Conservation (phyloP, 1,284 basidiomycete genomes). For the Phylloporus sp. region DNA sequence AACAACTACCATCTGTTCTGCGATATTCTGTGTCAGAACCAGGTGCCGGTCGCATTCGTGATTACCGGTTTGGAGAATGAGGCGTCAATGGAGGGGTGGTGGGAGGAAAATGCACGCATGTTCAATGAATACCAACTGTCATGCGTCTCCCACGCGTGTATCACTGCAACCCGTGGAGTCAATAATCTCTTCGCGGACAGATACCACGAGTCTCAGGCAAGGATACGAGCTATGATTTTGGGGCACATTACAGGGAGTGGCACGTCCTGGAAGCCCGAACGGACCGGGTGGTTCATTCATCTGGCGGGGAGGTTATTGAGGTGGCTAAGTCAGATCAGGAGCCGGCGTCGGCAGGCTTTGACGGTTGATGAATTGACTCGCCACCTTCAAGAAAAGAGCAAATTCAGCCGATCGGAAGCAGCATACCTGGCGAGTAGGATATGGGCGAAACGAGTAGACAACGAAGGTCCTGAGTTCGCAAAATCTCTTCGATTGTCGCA, state of each 20-base stretch:
- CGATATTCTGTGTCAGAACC: slow-evolving; percentile 40
- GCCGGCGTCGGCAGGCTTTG: slow-evolving; percentile 20
- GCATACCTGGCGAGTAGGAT: slow-evolving; percentile 32
- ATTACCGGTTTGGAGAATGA: slow-evolving; percentile 47
- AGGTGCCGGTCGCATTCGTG: slow-evolving; percentile 45
- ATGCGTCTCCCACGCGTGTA: slow-evolving; percentile 34
- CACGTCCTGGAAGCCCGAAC: slow-evolving; percentile 36
- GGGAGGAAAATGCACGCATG: slow-evolving; percentile 18
- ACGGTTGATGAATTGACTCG: slow-evolving; percentile 29
- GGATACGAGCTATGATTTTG: slow-evolving; percentile 31
- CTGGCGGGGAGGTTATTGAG: slow-evolving; percentile 29
- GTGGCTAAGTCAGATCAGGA: slow-evolving; percentile 28
- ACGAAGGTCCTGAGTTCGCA: slow-evolving; percentile 31
- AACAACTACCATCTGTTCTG: slow-evolving; percentile 46
- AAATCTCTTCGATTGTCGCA: slow-evolving; percentile 33
- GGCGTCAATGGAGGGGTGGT: slow-evolving; percentile 34
- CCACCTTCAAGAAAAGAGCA: slow-evolving; percentile 34
- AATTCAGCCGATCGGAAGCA: slow-evolving; percentile 31
- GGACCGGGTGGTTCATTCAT: slow-evolving; percentile 33
- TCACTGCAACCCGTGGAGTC: slow-evolving; percentile 32
- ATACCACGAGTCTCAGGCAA: slow-evolving; percentile 32
- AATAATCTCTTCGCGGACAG: slow-evolving; percentile 14
- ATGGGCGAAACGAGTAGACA: slow-evolving; percentile 33
- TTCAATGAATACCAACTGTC: slow-evolving; percentile 26
- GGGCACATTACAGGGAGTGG: slow-evolving; percentile 25